Evolutionary conservation across 116 monocot species (phyloP).

Genomic region (Phalaenopsis hybrid): DNA sequence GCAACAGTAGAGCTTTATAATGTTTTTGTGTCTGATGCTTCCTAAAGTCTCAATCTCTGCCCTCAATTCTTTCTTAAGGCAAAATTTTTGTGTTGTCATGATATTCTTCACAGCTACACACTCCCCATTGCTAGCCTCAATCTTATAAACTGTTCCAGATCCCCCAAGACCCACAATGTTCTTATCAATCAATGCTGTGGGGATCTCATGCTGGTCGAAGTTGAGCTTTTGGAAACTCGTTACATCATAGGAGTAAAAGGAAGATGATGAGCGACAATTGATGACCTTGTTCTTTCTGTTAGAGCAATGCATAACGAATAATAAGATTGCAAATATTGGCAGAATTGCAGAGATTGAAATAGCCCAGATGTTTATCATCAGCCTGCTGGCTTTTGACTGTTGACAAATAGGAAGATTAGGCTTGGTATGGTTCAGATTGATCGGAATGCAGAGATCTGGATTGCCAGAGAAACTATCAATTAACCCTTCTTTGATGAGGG

Average conservation of each 20-base stretch:
- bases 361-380: slow-evolving; percentile 46
- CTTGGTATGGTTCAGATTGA: slow-evolving; percentile 30
- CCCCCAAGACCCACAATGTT: slow-evolving; percentile 90
- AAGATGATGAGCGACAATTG: slow-evolving; percentile 34
- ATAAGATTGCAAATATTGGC: slow-evolving; percentile 20
- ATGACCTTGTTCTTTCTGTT: slow-evolving; percentile 4
- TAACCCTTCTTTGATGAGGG: no score
- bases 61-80: slow-evolving; percentile 49
- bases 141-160: slow-evolving; percentile 86
- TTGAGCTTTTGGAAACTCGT: slow-evolving; percentile 86
- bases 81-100: slow-evolving; percentile 28
- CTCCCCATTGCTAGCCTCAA: slow-evolving; percentile 67
- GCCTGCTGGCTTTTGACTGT: slow-evolving; percentile 20
- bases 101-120: slow-evolving; percentile 85
- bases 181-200: slow-evolving; percentile 70
- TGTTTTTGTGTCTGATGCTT: slow-evolving; percentile 97
- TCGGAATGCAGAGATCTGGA: slow-evolving; percentile 51
- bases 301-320: slow-evolving; percentile 29
- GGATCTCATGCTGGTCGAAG: slow-evolving; percentile 80
- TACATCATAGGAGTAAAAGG: slow-evolving; percentile 70
- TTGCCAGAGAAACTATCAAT: slow-evolving; percentile 73
- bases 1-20: slow-evolving; percentile 91
- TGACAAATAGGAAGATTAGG: slow-evolving; percentile 37
- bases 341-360: slow-evolving; percentile 28
- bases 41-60: slow-evolving; percentile 80